These are phyloP conservation scores for Saccharomycopsis sp. DNA, from an alignment of 805 yeast genomes.

Conservation along the genomic window DNA sequence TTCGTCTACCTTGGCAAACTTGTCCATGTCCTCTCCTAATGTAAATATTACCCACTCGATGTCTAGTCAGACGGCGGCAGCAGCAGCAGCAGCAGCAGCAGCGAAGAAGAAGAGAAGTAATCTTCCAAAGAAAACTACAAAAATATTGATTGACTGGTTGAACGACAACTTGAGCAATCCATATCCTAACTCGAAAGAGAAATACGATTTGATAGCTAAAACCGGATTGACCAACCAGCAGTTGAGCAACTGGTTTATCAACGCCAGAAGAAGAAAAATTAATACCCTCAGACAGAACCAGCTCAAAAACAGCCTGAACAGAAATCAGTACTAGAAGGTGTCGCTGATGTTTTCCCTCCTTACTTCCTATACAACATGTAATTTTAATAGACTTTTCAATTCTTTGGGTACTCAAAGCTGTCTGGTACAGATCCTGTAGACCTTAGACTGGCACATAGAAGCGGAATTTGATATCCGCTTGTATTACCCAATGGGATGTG, in stretches of 20 bases:
- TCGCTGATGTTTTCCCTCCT: too few species aligned
- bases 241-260: slow-evolving; percentile 81
- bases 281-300: slow-evolving; percentile 33
- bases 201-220: slow-evolving; percentile 55
- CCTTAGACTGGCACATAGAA: too few species aligned
- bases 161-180: slow-evolving; percentile 71
- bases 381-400: neutral
- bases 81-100: neutral
- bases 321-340: neutral
- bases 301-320: slow-evolving; percentile 12
- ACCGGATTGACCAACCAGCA: slow-evolving; percentile 81
- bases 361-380: neutral
- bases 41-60: neutral
- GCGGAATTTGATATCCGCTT: neutral
- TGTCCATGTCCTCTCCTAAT: neutral
- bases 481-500: too few species aligned
- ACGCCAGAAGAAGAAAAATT: slow-evolving; percentile 74
- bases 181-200: slow-evolving; percentile 76
- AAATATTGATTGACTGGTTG: slow-evolving; percentile 67
- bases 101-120: slow-evolving; percentile 52
- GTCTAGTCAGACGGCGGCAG: neutral
- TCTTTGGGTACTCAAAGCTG: neutral
- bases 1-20: neutral
- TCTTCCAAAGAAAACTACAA: slow-evolving; percentile 72
- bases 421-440: too few species aligned